phyloP scores from a whole-genome alignment of 441 rosid genomes.

The Aquilaria agallochum region DNA sequence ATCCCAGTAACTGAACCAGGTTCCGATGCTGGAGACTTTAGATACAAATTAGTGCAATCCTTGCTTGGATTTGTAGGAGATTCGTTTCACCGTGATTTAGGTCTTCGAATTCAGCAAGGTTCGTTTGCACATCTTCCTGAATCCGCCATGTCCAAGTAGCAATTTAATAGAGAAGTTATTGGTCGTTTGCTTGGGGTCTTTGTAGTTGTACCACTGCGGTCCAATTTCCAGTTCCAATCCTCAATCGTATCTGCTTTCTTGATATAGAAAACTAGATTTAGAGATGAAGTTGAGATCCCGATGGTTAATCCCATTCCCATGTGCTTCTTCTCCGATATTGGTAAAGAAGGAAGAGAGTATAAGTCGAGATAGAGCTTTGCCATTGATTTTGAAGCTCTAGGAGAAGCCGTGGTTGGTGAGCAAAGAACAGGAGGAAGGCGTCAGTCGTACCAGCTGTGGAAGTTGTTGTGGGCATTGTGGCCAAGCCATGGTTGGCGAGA shows the following conservation, averaged over 20 bases:
- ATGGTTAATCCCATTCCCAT: conserved; percentile 14
- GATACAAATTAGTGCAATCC: conserved; percentile 76
- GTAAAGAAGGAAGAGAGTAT: conserved; percentile 58
- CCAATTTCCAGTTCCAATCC: conserved; percentile 70
- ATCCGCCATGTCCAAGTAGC: conserved; percentile 74
- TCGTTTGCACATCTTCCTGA: conserved; percentile 73
- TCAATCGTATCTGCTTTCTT: conserved; percentile 60
- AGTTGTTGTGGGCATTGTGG: too few species aligned
- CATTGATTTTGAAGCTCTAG: conserved; percentile 51
- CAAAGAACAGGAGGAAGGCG: too few species aligned
- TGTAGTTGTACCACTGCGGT: conserved; percentile 57
- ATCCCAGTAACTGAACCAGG: conserved; percentile 68
- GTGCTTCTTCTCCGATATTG: conserved; percentile 22
- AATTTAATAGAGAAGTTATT: conserved; percentile 49
- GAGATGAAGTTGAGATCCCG: conserved; percentile 26
- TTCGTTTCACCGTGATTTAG: conserved; percentile 65
- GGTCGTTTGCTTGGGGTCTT: conserved; percentile 68
- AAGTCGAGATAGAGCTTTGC: conserved; percentile 39
- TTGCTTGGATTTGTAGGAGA: conserved; percentile 75
- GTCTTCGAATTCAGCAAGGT: conserved; percentile 38
- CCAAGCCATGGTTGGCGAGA: too few species aligned
- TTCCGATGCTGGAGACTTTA: conserved; percentile 80
- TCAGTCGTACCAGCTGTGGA: too few species aligned
- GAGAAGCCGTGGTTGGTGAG: too few species aligned
- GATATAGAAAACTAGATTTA: conserved; percentile 24